A percentile compares a stretch with the other conserved stretches of the same genome.
These are phyloP conservation scores for Aspergillus novofumigatus DNA, from an alignment of 2,329 filamentous ascomycete species.

Conservation along the genomic window DNA sequence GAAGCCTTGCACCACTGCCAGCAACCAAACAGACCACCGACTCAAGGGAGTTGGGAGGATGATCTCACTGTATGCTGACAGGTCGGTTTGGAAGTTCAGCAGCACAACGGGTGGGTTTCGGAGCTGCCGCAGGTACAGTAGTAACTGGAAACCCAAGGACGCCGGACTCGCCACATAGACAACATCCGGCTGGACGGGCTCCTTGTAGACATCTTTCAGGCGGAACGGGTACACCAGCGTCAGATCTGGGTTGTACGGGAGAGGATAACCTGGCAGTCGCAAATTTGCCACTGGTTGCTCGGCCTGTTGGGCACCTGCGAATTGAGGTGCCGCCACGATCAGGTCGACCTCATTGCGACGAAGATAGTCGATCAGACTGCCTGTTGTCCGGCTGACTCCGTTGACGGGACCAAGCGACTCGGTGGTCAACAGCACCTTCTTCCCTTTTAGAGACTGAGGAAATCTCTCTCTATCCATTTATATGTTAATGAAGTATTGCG, in stretches of 20 bases:
- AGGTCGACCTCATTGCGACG: conserved; percentile 61
- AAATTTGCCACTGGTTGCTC: conserved; percentile 36
- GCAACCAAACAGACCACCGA: conserved; percentile 57
- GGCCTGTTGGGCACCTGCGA: conserved; percentile 45
- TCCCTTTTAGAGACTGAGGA: conserved; percentile 50
- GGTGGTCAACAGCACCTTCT: conserved; percentile 63
- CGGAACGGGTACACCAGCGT: conserved; percentile 67
- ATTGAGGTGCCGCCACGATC: conserved; percentile 61
- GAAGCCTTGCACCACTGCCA: conserved; percentile 62
- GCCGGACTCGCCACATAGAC: conserved; percentile 68
- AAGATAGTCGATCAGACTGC: conserved; percentile 65
- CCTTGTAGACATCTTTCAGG: conserved; percentile 56
- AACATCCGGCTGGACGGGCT: conserved; percentile 63
- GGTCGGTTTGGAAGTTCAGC: conserved; percentile 69
- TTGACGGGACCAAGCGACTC: conserved; percentile 71
- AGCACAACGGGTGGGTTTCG: conserved; percentile 54
- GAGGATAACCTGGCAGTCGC: conserved; percentile 59
- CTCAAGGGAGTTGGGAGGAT: conserved; percentile 63
- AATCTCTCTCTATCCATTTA: conserved; percentile 26
- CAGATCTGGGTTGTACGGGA: conserved; percentile 68
- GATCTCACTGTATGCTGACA: conserved; percentile 65
- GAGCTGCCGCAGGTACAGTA: conserved; percentile 64
- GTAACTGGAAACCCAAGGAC: conserved; percentile 65
- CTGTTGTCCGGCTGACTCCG: conserved; percentile 67
- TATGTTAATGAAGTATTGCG: background rate